Base-by-base conservation (phyloP, 768 basidiomycete genomes). In the Russula abietina region DNA sequence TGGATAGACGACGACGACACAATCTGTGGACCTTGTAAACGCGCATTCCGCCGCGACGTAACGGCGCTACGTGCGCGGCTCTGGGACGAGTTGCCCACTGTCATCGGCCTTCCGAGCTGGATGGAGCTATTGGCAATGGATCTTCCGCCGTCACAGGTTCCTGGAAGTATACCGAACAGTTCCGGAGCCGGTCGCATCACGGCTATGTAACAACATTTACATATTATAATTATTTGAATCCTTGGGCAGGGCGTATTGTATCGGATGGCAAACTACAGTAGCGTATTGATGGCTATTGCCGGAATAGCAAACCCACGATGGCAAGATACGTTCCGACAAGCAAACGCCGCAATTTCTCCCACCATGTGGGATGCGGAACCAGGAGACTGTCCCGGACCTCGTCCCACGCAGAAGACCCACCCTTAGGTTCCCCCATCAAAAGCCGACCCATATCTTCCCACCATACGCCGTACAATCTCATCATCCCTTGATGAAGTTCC, bases 21-120 rank as follows among this genome's bases (percentile, higher is more conserved):
- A n/a, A 72, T 83, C 9, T 85, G 83, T 64, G 62, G 59, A 2
- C 51, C 64, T 8, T 85, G 84, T 69, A 76, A 78, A 16, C 70
- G 71, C 17, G 70, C 70, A 4, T 84, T 83, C 68, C 67, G 71
- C 12, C 65, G 70, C 52, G 78, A 83, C 39, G 79, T 78, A 3
- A 67, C 71, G 4, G 57, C 63, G 2, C 69, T 77, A 26, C 74
- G 83, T 19, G 67, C 75, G 59, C 70, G 75, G 61, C 70, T 77
- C 1, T 84, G 84, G 84, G 71, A 76, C 22, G 75, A 75, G 38
- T 71, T 85, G 33, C 84, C 83, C 12, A 61, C 68, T 2, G 67
- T 81, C 46, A 67, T 79, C 16, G 78, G 78, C 4, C 72, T 84
- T 30, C 78, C 81, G 1, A 61, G 69, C 38, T 85, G 84, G 84